Evolutionary conservation across 345 rosid species (phyloP), one percentile per base, ranked within the genome.

Genomic region (Pistacia integerrima): DNA sequence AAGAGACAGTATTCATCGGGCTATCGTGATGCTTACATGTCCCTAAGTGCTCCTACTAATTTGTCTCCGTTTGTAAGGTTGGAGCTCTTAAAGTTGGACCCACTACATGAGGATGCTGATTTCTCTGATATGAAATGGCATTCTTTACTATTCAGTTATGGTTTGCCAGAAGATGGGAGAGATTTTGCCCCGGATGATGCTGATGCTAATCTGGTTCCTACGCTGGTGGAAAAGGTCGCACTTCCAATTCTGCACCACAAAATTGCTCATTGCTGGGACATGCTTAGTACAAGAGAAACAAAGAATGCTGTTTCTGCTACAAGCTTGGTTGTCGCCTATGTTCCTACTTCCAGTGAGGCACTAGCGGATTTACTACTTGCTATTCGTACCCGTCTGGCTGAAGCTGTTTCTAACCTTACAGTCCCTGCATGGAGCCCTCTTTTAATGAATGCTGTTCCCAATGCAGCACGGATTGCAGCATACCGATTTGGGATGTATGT

Each of bases 71-170:
- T 89, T 59, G 94, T 96, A 60, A 90, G 98, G 67, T 81, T 93
- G 79, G 99, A 96, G 85, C 98, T 96, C 78, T 82, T 93, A 44
- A 91, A 85, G 78, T 96, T 98, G 99, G 93, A 96, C 56, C 98
- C 99, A 28, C 91, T 96, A 30, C 97, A 91, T 73, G 92, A 84
- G 76, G 83, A 88, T 77, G 85, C 86, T 12, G 94, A 91, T 83
- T 96, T 96, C 79, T 82, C 82, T 67, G 78, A 87, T 74, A 92
- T 96, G 98, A 86, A 96, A 82, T 93, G 99, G 99, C 97, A 93
- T 82, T 88, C 87, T 36, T 79, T 93, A 85, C 88, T 96, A 20
- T 91, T 90, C 78, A 72, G 87, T 84, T 96, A 93, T 78, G 99
- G 99, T 67, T 79, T 86, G 79, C 90, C 89, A 30, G 91, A 89